Conservation (phyloP, 257 asterid species). For the Nicotiana benthamiana region DNA sequence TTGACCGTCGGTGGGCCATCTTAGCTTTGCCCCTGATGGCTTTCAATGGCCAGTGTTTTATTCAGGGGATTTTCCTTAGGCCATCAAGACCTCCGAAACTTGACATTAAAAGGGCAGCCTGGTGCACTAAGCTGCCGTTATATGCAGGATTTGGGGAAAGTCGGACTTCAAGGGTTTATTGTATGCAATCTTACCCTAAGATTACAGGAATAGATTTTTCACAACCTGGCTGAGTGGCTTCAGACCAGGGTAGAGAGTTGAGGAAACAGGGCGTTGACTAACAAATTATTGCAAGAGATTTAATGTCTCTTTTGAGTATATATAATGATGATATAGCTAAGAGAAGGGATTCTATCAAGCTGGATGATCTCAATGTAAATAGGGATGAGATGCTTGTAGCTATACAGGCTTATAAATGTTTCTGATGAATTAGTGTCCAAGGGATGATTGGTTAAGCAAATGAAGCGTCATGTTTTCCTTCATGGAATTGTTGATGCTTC, state of each 20-base stretch:
- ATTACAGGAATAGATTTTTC: conserved; percentile 34
- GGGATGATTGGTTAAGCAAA: conserved; percentile 24
- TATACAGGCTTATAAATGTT: conserved; percentile 23
- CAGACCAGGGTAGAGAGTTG: conserved; percentile 20
- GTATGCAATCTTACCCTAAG: not conserved
- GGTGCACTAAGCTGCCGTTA: too few species aligned
- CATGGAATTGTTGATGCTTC: conserved; percentile 24
- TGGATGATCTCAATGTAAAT: conserved; percentile 26
- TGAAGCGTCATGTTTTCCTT: conserved; percentile 25
- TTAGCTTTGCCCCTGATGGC: too few species aligned
- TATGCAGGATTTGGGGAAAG: too few species aligned
- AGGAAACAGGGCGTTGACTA: conserved; percentile 23
- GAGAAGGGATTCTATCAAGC: conserved; percentile 21
- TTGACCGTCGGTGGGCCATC: too few species aligned
- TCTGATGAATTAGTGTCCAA: conserved; percentile 23
- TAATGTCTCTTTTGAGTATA: conserved; percentile 27
- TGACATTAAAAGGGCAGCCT: too few species aligned
- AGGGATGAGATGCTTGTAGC: conserved; percentile 13
- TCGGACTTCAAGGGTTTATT: too few species aligned
- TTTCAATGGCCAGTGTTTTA: conserved; percentile 41
- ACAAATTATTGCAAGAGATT: conserved; percentile 23
- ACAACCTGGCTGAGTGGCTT: conserved; percentile 17
- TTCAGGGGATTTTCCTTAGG: conserved; percentile 25
- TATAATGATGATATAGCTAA: conserved; percentile 15
- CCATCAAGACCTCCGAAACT: conserved; percentile 34